phyloP scores from a whole-genome alignment of 1,139 yeast species.

The Yamadazyma buinensis region DNA sequence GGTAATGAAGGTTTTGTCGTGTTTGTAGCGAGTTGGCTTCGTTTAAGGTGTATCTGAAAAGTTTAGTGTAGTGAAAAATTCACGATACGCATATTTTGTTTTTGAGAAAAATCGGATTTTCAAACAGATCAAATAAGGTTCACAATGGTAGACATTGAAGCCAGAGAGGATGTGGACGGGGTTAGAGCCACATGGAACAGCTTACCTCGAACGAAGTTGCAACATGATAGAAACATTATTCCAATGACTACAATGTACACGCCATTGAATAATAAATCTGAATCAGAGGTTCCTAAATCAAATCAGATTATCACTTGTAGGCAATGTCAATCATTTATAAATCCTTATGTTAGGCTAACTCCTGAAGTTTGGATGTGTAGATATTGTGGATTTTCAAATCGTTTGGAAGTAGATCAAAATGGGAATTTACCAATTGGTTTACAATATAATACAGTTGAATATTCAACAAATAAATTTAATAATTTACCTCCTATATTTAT shows the following conservation, averaged over 20 bases:
- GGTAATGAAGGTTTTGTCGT: too few species aligned
- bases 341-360: slow-evolving; percentile 46
- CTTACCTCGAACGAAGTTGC: slow-evolving; percentile 60
- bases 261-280: slow-evolving; percentile 55
- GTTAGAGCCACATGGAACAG: slow-evolving; percentile 89
- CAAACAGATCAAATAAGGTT: slow-evolving; percentile 1
- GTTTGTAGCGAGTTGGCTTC: too few species aligned
- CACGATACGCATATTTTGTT: too few species aligned
- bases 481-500: slow-evolving; percentile 51
- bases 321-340: slow-evolving; percentile 56
- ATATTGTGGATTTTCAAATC: slow-evolving; percentile 54
- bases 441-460: slow-evolving; percentile 48
- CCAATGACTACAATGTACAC: slow-evolving; percentile 67
- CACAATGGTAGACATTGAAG: slow-evolving; percentile 57
- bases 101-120: background rate
- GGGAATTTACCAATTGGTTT: slow-evolving; percentile 13
- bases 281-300: slow-evolving; percentile 36
- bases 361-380: slow-evolving; percentile 62
- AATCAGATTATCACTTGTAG: slow-evolving; percentile 41
- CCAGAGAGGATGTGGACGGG: slow-evolving; percentile 84
- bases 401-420: slow-evolving; percentile 23
- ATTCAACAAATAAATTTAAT: slow-evolving; percentile 44
- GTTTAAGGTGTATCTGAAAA: too few species aligned
- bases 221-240: slow-evolving; percentile 54
- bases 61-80: too few species aligned